Conservation (phyloP, 176 grass and related monocot genomes). For the Lolium perenne region DNA sequence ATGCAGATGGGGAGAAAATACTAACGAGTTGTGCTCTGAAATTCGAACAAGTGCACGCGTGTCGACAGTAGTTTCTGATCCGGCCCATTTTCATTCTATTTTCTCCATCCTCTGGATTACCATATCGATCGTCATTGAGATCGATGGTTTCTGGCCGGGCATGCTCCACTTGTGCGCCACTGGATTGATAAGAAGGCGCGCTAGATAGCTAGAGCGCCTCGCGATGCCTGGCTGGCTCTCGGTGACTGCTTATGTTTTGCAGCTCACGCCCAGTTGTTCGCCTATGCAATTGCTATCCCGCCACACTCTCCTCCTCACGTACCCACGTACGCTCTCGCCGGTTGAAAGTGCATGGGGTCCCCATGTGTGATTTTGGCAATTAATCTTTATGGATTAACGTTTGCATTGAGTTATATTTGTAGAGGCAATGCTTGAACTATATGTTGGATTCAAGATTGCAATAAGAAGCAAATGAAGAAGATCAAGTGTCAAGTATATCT, state of each 20-base stretch:
- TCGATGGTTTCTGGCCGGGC: background rate
- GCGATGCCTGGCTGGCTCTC: conserved; percentile 33
- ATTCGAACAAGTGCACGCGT: background rate
- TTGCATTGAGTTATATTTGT: no score
- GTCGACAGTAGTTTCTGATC: background rate
- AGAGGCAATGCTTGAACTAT: no score
- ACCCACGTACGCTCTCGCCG: no score
- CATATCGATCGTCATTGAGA: background rate
- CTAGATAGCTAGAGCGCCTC: background rate
- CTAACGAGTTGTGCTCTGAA: background rate
- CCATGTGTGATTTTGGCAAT: no score
- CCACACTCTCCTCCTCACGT: background rate
- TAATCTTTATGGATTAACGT: no score
- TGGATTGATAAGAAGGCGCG: conserved; percentile 8
- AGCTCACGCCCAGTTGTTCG: background rate
- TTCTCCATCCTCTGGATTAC: background rate
- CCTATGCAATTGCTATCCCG: background rate
- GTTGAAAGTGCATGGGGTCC: no score
- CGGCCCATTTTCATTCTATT: background rate
- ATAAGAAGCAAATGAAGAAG: no score
- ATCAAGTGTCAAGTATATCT: no score
- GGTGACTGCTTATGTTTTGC: background rate
- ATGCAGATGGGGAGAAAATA: no score
- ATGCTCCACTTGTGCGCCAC: conserved; percentile 14
- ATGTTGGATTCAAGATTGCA: no score